A percentile compares a stretch with the other conserved stretches of the same genome.
These are phyloP conservation scores for Mucor irregularis DNA, from an alignment of 371 early-diverging fungal species.

Conservation along the genomic window DNA sequence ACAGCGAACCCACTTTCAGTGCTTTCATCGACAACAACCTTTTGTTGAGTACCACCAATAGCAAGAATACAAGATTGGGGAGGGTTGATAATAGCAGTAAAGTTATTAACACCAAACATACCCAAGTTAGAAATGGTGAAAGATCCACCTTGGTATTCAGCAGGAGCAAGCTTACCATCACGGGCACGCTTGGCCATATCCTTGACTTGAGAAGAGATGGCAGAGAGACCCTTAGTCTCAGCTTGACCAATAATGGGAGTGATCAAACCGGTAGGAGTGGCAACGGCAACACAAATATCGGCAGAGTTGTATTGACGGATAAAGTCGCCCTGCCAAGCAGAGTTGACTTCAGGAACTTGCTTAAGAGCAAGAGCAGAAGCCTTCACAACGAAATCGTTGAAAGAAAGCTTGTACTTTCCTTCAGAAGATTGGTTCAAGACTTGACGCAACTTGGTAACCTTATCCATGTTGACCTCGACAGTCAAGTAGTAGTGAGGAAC, in stretches of 20 bases:
- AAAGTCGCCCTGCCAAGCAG: constrained; percentile 92
- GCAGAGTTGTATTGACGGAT: constrained; percentile 92
- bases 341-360: constrained; percentile 95
- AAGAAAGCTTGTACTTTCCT: constrained; percentile 93
- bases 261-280: constrained; percentile 94
- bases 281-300: constrained; percentile 95
- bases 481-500: constrained; percentile 98
- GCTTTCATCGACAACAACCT: constrained; percentile 81
- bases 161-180: constrained; percentile 86
- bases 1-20: constrained; percentile 63
- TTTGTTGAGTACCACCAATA: constrained; percentile 84
- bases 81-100: constrained; percentile 98
- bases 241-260: constrained; percentile 92
- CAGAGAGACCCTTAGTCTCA: constrained; percentile 86
- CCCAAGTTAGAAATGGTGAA: constrained; percentile 99
- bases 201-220: constrained; percentile 86
- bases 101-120: constrained; percentile 94
- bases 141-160: constrained; percentile 95
- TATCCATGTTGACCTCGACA: constrained; percentile 87
- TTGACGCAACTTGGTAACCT: constrained; percentile 83
- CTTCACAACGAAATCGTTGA: constrained; percentile 98
- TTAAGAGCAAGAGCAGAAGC: constrained; percentile 89
- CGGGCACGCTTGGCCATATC: constrained; percentile 88
- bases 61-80: constrained; percentile 96
- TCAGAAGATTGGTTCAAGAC: constrained; percentile 85